Evolutionary conservation across 2,329 filamentous ascomycete genomes (phyloP).

Genomic region (Fusarium robinianum): DNA sequence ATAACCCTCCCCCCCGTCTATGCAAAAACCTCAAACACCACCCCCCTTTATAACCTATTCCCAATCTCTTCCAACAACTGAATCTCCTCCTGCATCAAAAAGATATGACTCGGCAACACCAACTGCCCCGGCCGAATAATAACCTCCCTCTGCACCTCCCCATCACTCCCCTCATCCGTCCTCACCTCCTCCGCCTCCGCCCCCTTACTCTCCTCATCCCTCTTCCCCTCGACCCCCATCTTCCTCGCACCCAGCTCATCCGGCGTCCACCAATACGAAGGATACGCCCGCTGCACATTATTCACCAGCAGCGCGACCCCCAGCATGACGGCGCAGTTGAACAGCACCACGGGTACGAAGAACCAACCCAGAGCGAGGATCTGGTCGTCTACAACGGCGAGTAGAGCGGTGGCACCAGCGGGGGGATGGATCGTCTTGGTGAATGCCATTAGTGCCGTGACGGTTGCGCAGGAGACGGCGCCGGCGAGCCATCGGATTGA

Average conservation of each 20-base stretch:
- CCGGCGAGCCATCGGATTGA: constrained; percentile 66
- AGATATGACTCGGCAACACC: constrained; percentile 43
- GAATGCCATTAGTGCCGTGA: constrained; percentile 67
- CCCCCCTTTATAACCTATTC: constrained; percentile 39
- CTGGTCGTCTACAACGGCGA: constrained; percentile 64
- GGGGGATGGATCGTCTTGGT: constrained; percentile 76
- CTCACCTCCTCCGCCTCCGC: constrained; percentile 16
- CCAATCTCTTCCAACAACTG: constrained; percentile 44
- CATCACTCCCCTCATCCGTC: constrained; percentile 20
- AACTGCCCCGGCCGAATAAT: constrained; percentile 44
- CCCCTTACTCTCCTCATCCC: constrained; percentile 24
- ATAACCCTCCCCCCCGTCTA: no score
- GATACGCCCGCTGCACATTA: constrained; percentile 69
- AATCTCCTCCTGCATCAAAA: constrained; percentile 45
- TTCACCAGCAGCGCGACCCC: constrained; percentile 66
- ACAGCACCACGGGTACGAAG: constrained; percentile 64
- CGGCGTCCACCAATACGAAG: constrained; percentile 72
- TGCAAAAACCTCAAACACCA: no score
- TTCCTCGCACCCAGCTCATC: constrained; percentile 30
- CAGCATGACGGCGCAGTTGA: constrained; percentile 66
- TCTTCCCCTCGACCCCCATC: constrained; percentile 4
- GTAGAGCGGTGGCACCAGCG: constrained; percentile 72
- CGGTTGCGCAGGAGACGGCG: constrained; percentile 65
- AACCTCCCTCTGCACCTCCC: constrained; percentile 34
- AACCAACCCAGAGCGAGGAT: constrained; percentile 68